Conservation (phyloP, 352 stramenopile genomes). For the Phytophthora brassicae region DNA sequence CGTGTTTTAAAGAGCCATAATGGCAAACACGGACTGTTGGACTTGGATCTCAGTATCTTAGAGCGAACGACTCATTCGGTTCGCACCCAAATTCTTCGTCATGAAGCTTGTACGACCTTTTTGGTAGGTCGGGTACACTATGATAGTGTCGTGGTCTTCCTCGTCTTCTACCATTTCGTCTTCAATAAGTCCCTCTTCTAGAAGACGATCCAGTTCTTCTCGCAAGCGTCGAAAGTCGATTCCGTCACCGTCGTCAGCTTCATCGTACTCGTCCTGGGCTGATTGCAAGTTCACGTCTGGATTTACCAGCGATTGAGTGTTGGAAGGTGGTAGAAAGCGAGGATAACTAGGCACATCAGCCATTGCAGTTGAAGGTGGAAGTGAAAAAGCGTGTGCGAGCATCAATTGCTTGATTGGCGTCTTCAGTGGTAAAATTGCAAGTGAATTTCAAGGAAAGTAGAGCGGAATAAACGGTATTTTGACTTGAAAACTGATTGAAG, state of each 20-base stretch:
- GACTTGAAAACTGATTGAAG: too few species aligned
- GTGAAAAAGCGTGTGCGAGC: constrained; percentile 23
- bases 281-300: constrained; percentile 1
- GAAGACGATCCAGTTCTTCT: constrained; percentile 25
- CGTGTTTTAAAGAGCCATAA: constrained; percentile 13
- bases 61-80: constrained; percentile 12
- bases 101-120: background rate
- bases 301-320: background rate
- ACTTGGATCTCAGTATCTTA: constrained; percentile 13
- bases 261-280: constrained; percentile 1
- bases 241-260: constrained; percentile 15
- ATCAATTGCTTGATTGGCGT: constrained; percentile 9
- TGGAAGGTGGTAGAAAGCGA: constrained; percentile 1
- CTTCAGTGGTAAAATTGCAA: constrained; percentile 15
- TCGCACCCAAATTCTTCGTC: background rate
- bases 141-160: constrained; percentile 5
- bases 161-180: background rate
- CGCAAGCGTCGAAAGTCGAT: constrained; percentile 28
- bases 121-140: constrained; percentile 3
- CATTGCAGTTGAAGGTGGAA: background rate
- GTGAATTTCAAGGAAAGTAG: constrained; percentile 15
- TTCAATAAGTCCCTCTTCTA: constrained; percentile 28
- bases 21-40: constrained; percentile 21
- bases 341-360: background rate
- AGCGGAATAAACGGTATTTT: background rate